phyloP scores from a whole-genome alignment of 371 early-diverging fungal species.

The Capniomyces stellatus region DNA sequence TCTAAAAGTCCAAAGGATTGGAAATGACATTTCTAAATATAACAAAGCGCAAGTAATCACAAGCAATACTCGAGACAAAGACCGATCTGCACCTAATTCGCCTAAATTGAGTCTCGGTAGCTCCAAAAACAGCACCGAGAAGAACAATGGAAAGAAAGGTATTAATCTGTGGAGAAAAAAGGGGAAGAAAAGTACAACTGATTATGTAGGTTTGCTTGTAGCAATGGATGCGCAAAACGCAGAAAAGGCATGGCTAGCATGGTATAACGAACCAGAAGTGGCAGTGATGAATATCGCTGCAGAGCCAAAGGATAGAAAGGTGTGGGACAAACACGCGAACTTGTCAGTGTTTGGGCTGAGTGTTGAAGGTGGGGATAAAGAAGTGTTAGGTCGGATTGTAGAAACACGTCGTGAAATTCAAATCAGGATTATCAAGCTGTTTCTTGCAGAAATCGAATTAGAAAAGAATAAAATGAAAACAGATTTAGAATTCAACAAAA shows the following conservation, averaged over 20 bases:
- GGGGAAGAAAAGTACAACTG: neutral
- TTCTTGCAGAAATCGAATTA: neutral
- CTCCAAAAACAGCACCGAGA: too few species aligned
- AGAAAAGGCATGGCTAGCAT: neutral
- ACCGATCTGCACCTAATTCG: too few species aligned
- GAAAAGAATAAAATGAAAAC: neutral
- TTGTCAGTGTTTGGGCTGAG: neutral
- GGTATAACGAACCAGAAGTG: neutral
- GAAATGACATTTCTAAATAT: too few species aligned
- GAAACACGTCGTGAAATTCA: neutral
- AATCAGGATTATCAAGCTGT: neutral
- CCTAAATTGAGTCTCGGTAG: too few species aligned
- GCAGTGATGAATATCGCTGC: neutral
- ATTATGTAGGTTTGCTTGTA: slow-evolving; percentile 1
- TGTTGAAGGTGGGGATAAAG: neutral
- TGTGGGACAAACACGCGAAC: neutral
- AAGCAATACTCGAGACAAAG: too few species aligned
- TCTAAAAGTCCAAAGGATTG: too few species aligned
- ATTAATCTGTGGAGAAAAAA: neutral
- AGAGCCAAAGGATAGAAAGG: neutral
- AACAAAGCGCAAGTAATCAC: too few species aligned
- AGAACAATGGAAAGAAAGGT: too few species aligned
- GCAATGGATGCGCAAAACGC: slow-evolving; percentile 1
- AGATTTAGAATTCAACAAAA: neutral
- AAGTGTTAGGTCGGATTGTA: neutral